These are phyloP conservation scores for Suhomyces sp. DNA, from an alignment of 805 yeast genomes.

Conservation along the genomic window DNA sequence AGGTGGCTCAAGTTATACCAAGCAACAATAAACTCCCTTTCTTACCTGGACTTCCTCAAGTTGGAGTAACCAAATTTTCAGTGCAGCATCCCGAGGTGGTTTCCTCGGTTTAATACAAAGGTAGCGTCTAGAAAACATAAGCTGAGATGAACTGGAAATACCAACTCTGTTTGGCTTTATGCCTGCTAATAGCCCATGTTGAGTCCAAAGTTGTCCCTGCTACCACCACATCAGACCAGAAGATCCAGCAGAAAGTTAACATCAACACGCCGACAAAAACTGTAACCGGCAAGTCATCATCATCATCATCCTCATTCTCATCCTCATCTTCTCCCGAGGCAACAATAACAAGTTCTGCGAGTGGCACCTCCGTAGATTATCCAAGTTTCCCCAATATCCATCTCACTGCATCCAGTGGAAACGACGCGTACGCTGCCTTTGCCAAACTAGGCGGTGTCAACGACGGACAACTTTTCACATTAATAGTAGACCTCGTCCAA, in stretches of 20 bases:
- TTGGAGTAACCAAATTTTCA: background rate
- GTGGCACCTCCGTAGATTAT: background rate
- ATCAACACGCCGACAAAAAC: background rate
- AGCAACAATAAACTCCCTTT: background rate
- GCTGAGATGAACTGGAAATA: background rate
- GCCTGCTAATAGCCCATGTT: background rate
- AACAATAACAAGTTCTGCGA: background rate
- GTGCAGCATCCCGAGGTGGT: background rate
- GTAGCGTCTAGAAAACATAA: background rate
- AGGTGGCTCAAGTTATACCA: background rate
- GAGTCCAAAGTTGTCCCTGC: background rate
- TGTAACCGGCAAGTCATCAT: background rate
- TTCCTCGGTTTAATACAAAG: background rate
- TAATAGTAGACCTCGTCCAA: constrained; percentile 26
- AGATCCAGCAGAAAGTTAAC: background rate
- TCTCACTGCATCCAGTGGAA: constrained; percentile 14
- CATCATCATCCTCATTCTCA: background rate
- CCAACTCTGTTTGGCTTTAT: background rate
- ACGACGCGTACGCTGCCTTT: constrained; percentile 15
- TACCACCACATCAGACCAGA: background rate
- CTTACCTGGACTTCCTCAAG: background rate
- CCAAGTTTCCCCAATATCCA: constrained; percentile 3
- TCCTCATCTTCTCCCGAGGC: background rate
- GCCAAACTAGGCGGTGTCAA: constrained; percentile 5
- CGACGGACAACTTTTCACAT: background rate